Evolutionary conservation across 495 filamentous ascomycete species (phyloP), one percentile per base, ranked within the genome.

Genomic region (Penicillium diatomitis): DNA sequence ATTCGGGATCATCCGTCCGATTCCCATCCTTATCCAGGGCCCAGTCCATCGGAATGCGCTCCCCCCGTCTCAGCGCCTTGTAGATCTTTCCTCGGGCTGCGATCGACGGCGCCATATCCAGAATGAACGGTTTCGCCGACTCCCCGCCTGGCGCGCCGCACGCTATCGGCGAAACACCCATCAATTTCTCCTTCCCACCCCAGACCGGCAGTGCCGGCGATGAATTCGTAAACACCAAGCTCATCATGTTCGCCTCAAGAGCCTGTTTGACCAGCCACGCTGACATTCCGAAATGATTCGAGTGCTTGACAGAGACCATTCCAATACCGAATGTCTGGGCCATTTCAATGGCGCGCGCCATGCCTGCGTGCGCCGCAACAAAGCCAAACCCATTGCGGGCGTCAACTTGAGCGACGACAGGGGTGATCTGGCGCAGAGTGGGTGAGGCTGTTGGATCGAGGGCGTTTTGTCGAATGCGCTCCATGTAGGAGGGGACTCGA

Each of bases 221-320:
- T 8, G 79, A 83, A 63, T 89, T 90, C 32, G 86, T 90, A 53
- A 90, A 90, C 4, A 88, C 85, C 0, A 90, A 70, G 46, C 72
- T 78, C 78, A 87, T 81, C 82, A 88, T 84, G 9, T 74, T 79
- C 4, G 75, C 79, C 42, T 87, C 81, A 39, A 86, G 54, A 6
- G 86, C 86, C 62, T 87, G 82, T 62, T 84, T 79, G 34, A 87
- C 85, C 6, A 89, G 48, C 84, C 85, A 88, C 0, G 85, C 85
- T 0, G 76, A 77, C 85, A 88, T 89, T 47, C 86, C 86, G 54
- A 87, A 88, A 63, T 90, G 86, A 61, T 90, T 90, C 48, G 77
- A 82, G 64, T 82, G 82, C 62, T 82, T 85, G 55, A 88, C 73
- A 41, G 73, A 76, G 5, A 81, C 84, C 73, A 90, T 76, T 8